Percentiles rank a stretch among this genome's conserved stretches.
Conservation (phyloP, 1,284 basidiomycete species). For the Trichosporon ovoides region DNA sequence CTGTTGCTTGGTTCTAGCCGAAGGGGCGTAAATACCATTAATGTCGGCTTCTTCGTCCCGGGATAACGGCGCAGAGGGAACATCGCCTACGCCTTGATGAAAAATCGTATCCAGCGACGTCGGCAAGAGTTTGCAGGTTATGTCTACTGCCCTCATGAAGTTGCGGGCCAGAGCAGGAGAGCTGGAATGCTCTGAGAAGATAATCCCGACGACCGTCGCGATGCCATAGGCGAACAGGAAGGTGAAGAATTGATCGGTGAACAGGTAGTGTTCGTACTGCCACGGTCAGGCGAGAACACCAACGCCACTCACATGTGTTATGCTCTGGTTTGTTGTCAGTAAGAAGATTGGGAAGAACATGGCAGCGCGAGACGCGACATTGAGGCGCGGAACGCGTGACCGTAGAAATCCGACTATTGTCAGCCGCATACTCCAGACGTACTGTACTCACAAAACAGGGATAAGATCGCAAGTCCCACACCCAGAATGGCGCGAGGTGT, state of each 20-base stretch:
- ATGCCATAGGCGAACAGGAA: constrained; percentile 39
- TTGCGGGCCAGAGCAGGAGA: constrained; percentile 25
- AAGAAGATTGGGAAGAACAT: constrained; percentile 47
- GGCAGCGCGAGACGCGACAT: constrained; percentile 39
- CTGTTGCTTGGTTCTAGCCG: constrained; percentile 18
- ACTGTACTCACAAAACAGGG: constrained; percentile 37
- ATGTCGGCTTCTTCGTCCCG: not conserved
- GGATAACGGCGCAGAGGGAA: not conserved
- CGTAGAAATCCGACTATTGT: constrained; percentile 39
- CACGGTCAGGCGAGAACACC: not conserved
- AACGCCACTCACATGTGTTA: constrained; percentile 23
- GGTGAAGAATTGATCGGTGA: constrained; percentile 42
- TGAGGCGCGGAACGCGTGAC: constrained; percentile 37
- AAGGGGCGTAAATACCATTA: not conserved
- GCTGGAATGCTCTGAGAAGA: constrained; percentile 30
- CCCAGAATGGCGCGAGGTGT: constrained; percentile 34
- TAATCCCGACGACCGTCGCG: constrained; percentile 31
- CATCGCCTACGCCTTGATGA: constrained; percentile 6
- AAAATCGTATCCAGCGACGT: constrained; percentile 30
- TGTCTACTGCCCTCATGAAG: constrained; percentile 22
- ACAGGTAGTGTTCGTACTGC: constrained; percentile 17
- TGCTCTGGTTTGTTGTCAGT: constrained; percentile 32
- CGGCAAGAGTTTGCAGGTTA: constrained; percentile 31
- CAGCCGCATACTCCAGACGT: not conserved
- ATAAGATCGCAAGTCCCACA: constrained; percentile 36